Conservation (phyloP, 148 eudicot species). For the Polygonum aviculare region DNA sequence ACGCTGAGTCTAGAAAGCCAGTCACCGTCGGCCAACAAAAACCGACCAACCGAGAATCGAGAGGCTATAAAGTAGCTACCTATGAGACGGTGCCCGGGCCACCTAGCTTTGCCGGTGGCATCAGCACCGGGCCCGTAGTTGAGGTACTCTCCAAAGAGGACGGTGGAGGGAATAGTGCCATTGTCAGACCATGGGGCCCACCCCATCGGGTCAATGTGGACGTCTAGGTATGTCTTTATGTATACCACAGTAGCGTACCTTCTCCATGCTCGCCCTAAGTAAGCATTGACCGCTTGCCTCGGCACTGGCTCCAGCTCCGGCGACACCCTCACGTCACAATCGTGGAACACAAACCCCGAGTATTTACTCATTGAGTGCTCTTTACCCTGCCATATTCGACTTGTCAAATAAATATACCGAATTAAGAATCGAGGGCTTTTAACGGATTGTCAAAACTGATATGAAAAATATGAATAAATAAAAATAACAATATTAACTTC, state of each 20-base stretch:
- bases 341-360: constrained; percentile 11
- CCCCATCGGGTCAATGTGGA: neutral
- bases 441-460: too few species aligned
- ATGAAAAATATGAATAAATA: too few species aligned
- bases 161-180: neutral
- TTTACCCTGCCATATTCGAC: neutral
- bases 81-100: neutral
- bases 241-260: neutral
- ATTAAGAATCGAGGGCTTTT: too few species aligned
- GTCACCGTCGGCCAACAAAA: neutral
- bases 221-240: neutral
- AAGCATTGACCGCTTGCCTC: neutral
- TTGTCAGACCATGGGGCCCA: neutral
- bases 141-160: neutral
- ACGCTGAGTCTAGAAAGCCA: neutral
- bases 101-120: neutral
- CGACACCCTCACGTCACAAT: neutral
- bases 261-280: constrained; percentile 6
- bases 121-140: neutral
- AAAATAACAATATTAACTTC: too few species aligned
- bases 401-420: too few species aligned
- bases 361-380: too few species aligned
- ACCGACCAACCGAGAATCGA: neutral
- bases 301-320: neutral
- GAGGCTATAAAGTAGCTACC: neutral